Evolutionary conservation across 106 monocot genomes (phyloP).

Genomic region (Dendrobium nobile): DNA sequence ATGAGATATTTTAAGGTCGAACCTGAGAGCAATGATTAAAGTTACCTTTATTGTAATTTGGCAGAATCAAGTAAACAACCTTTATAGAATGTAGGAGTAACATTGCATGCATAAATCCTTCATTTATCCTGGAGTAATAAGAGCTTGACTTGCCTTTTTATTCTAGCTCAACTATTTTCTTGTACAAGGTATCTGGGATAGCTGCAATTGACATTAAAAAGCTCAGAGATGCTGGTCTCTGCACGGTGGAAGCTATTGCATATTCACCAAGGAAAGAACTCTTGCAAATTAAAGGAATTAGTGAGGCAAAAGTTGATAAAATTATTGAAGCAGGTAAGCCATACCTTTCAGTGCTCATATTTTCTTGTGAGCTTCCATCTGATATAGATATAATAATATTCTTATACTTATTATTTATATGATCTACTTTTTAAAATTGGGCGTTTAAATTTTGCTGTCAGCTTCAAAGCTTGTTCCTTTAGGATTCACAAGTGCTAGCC

Average conservation of each 20-base stretch:
- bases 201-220: constrained; percentile 93
- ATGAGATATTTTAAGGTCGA: background rate
- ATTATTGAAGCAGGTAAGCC: constrained; percentile 95
- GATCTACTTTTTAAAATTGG: background rate
- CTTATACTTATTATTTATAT: background rate
- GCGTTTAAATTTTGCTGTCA: constrained; percentile 19
- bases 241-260: constrained; percentile 88
- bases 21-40: constrained; percentile 1
- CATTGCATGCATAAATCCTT: background rate
- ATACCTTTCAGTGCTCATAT: background rate
- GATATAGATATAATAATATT: background rate
- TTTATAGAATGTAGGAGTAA: background rate
- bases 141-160: background rate
- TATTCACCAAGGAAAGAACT: constrained; percentile 96
- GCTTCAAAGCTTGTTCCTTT: constrained; percentile 91
- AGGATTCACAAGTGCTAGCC: constrained; percentile 98
- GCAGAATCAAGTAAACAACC: background rate
- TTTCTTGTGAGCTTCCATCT: background rate
- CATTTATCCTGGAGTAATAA: background rate
- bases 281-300: constrained; percentile 96
- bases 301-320: constrained; percentile 98
- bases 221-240: constrained; percentile 91
- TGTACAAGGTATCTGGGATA: constrained; percentile 77
- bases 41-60: background rate
- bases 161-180: background rate